Evolutionary conservation across 495 filamentous ascomycete species (phyloP), one percentile per base, ranked within the genome.

Genomic region (Talaromyces stipitatus): DNA sequence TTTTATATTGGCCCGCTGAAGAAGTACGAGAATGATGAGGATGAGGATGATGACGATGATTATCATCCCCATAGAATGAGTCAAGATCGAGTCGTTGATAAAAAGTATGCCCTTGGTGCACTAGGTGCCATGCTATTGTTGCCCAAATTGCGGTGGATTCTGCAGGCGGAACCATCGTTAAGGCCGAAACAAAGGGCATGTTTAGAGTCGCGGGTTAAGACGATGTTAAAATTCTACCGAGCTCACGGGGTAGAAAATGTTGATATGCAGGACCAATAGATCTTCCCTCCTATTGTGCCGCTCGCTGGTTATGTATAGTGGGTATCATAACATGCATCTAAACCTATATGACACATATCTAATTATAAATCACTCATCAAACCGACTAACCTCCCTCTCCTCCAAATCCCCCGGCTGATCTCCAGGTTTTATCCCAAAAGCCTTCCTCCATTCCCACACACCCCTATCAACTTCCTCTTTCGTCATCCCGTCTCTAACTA

Each of bases 401-500:
- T 55, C 36, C 6, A 45, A 4, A 28, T 38, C 32, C 3, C 23
- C 18, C 23, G 54, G 54, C 38, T 61, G 59, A 41, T 61, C 59
- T 2, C 54, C 48, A 12, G 58, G 53, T 62, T 70, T 72, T 23
- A 77, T 76, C 18, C 83, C 83, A 66, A 82, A 86, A 68, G 82
- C 79, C 68, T 82, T 87, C 66, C 92, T 81, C 92, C 92, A 97
- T 58, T 86, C 83, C 73, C 73, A 75, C 18, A 97, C 81, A 3
- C 91, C 92, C 23, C 76, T 78, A 71, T 94, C 90, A 45, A 97
- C 71, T 78, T 90, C 91, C 2, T 78, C 80, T 68, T 78, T 82
- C n/a, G 79, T 87, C 54, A 96, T 82, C 1, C 94, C 94, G 67
- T 91, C 85, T 57, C 82, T 67, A 4, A 98, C 87, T 60, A 95